phyloP scores from a whole-genome alignment of 352 stramenopile species.

The Globisporangium mamillatum region DNA sequence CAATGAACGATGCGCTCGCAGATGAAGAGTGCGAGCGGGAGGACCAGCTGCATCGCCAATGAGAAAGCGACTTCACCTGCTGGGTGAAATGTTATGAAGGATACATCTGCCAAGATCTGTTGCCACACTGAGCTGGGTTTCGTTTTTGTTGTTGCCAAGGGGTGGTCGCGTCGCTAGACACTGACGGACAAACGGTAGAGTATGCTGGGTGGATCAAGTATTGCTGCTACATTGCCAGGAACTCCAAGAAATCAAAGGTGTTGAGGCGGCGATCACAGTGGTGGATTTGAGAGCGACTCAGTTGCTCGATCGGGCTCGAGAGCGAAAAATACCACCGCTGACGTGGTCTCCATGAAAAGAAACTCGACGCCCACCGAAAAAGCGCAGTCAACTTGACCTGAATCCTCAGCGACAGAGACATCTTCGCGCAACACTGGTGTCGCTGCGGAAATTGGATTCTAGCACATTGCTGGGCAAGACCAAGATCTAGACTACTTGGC shows the following conservation, averaged over 20 bases:
- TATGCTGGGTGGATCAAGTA: neutral
- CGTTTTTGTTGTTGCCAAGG: neutral
- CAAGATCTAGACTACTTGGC: neutral
- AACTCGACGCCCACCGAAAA: neutral
- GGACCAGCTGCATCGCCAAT: no score
- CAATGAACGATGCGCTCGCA: neutral
- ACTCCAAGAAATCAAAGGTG: conserved; percentile 1
- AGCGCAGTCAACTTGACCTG: no score
- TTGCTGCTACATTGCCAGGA: neutral
- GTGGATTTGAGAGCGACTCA: conserved; percentile 1
- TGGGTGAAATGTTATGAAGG: conserved; percentile 2
- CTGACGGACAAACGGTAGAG: neutral
- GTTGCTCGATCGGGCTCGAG: neutral
- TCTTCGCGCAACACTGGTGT: neutral
- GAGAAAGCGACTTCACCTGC: neutral
- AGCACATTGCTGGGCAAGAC: neutral
- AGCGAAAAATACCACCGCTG: neutral
- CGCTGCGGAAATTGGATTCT: neutral
- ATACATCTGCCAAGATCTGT: conserved; percentile 1
- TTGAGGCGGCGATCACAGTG: neutral
- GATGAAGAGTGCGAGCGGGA: neutral
- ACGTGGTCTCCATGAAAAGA: neutral
- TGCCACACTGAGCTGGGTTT: neutral
- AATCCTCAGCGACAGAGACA: neutral
- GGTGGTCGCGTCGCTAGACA: neutral